A percentile compares a stretch with the other conserved stretches of the same genome.
Evolutionary conservation across 805 yeast genomes (phyloP).

Genomic region (Cyberlindnera meyerae): DNA sequence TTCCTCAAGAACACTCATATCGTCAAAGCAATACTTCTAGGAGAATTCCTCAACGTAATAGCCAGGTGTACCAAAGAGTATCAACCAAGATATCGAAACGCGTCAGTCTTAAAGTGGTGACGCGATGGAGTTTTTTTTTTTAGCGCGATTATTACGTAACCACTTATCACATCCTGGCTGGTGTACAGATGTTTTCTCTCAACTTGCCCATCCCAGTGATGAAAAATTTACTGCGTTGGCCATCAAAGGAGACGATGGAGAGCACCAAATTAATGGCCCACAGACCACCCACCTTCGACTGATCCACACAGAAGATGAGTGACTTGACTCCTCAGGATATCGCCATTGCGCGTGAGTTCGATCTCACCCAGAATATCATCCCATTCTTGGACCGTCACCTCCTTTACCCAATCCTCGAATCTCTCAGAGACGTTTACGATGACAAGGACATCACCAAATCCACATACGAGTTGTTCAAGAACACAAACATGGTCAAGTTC

Average conservation of each 20-base stretch:
- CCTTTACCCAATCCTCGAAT: conserved; percentile 48
- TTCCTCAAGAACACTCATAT: conserved; percentile 4
- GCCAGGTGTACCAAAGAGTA: no score
- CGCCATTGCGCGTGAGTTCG: conserved; percentile 44
- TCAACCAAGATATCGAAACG: no score
- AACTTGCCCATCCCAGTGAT: background rate
- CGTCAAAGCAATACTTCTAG: background rate
- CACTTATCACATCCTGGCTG: background rate
- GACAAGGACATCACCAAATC: conserved; percentile 40
- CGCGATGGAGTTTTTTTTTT: no score
- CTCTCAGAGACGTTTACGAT: conserved; percentile 41
- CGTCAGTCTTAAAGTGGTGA: no score
- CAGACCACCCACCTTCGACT: no score
- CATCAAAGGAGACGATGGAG: no score
- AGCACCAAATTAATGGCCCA: no score
- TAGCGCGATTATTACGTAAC: background rate
- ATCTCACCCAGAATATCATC: conserved; percentile 47
- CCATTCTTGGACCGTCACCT: conserved; percentile 62
- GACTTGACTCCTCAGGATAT: conserved; percentile 30
- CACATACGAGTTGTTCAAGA: conserved; percentile 50
- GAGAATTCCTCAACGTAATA: background rate
- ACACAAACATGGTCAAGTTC: conserved; percentile 51
- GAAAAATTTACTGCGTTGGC: no score
- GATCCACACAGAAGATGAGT: no score
- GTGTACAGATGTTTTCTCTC: background rate